Base-by-base conservation (phyloP, 2,329 filamentous ascomycete genomes). In the Penicillium hordei region DNA sequence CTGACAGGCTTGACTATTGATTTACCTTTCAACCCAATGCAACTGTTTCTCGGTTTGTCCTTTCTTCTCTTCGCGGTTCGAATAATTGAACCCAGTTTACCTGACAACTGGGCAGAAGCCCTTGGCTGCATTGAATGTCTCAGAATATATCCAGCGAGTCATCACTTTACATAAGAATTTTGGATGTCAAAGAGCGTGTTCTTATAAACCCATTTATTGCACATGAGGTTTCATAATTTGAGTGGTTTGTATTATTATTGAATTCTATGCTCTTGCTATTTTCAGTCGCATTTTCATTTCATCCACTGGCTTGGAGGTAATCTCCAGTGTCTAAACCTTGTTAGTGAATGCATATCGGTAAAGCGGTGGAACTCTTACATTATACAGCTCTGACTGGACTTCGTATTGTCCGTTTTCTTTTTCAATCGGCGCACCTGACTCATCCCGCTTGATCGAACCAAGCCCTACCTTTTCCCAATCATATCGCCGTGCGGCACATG, bases 391-490 rank as follows among this genome's bases (percentile, higher is more conserved):
- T 29, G 51, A 31, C 23, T 48, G 31, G 3, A 39, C 50, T 29
- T 53, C 33, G 29, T 53, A 39, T 31, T 48, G 42, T n/a, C 51
- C 51, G 8, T 53, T 53, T n/a, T 19, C 42, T 12, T 48, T 53
- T 13, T 48, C n/a, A 27, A 48, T 48, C 1, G 42, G 51, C 15
- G 40, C 51, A 17, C 51, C 42, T 23, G 42, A 48, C n/a, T 23
- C 51, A 39, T 48, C 33, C 4, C 25, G 27, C 19, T 54, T 54
- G n/a, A 52, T 43, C 25, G 43, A 54, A 17, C 63, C 63, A 9
- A 64, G 50, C 4, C 64, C 64, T 7, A 61, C 61, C 25, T 65
- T 64, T 17, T 36, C 40, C 39, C 60, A 65, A 15, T 63, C 55
- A 57, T 59, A 65, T 19, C 57, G 57, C 5, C 65, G 52, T 2